A percentile compares a stretch with the other conserved stretches of the same genome.
These are phyloP conservation scores for Picea abies DNA, from an alignment of 83 land plant species.

Conservation along the genomic window DNA sequence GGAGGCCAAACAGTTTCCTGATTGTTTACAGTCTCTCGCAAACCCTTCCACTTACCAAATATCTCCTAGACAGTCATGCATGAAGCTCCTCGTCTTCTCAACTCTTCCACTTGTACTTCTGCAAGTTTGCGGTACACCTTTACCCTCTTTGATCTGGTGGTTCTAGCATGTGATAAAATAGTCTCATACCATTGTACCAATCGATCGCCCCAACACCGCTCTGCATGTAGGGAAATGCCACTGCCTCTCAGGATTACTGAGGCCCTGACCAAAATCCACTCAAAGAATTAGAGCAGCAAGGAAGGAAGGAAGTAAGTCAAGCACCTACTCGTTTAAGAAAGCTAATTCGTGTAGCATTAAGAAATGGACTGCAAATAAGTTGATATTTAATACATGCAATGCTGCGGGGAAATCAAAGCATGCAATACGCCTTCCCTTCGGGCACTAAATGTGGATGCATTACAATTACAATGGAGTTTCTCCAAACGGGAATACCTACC, in stretches of 20 bases:
- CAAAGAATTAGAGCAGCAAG: too few relatives aligned
- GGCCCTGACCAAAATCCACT: too few relatives aligned
- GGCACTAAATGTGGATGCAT: too few relatives aligned
- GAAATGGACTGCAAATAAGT: too few relatives aligned
- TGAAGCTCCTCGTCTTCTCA: slow-evolving; percentile 45
- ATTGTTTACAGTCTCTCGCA: slow-evolving; percentile 29
- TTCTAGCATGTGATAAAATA: slow-evolving; percentile 62
- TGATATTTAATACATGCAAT: too few relatives aligned
- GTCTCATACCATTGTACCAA: slow-evolving; percentile 67
- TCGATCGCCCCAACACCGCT: slow-evolving; percentile 74
- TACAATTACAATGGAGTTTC: too few relatives aligned
- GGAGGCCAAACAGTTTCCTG: slow-evolving; percentile 80
- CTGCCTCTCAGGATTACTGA: slow-evolving; percentile 48
- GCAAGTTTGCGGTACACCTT: slow-evolving; percentile 60
- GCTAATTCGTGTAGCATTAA: too few relatives aligned
- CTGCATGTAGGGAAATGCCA: slow-evolving; percentile 83
- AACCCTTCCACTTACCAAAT: slow-evolving; percentile 70
- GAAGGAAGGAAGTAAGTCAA: too few relatives aligned
- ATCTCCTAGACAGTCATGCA: slow-evolving; percentile 32
- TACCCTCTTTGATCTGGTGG: slow-evolving; percentile 41
- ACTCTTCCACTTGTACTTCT: slow-evolving; percentile 58
- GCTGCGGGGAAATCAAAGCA: too few relatives aligned
- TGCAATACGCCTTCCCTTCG: too few relatives aligned
- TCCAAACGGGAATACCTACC: too few relatives aligned
- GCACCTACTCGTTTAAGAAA: too few relatives aligned